Percentiles rank a stretch among this genome's conserved stretches.
Evolutionary conservation across 2,329 filamentous ascomycete species (phyloP).

Genomic region (Colletotrichum spinosum): DNA sequence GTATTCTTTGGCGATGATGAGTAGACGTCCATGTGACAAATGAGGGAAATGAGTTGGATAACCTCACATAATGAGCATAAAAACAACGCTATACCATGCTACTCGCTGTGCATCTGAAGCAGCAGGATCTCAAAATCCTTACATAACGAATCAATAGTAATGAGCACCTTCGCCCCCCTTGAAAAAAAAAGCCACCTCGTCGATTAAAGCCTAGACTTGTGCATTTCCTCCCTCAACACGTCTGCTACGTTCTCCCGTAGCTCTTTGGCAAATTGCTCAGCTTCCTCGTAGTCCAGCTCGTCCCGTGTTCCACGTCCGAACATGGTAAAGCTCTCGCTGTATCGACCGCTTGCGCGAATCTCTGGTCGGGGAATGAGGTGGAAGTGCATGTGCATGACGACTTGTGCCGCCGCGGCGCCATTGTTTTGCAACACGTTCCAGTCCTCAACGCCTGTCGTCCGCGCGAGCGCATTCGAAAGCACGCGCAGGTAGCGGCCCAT

Average conservation of each 20-base stretch:
- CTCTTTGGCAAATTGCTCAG: constrained; percentile 66
- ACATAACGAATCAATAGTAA: constrained; percentile 30
- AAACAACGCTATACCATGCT: constrained; percentile 22
- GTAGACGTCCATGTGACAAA: constrained; percentile 53
- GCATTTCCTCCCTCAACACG: constrained; percentile 49
- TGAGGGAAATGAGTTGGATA: constrained; percentile 9
- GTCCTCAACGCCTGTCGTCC: constrained; percentile 78
- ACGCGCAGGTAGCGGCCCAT: constrained; percentile 77
- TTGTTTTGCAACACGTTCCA: constrained; percentile 99
- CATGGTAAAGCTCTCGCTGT: constrained; percentile 81
- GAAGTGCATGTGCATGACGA: constrained; percentile 94
- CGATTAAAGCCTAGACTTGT: constrained; percentile 53
- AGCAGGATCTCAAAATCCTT: constrained; percentile 19
- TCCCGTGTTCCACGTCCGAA: constrained; percentile 80
- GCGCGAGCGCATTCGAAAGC: constrained; percentile 77
- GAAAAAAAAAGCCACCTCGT: constrained; percentile 4
- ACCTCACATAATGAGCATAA: constrained; percentile 31
- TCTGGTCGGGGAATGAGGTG: constrained; percentile 91
- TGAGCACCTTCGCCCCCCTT: constrained; percentile 2
- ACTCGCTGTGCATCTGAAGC: constrained; percentile 10
- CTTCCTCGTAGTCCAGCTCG: constrained; percentile 83
- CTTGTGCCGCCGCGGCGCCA: constrained; percentile 87
- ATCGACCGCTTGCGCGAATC: constrained; percentile 63
- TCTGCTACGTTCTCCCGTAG: constrained; percentile 63
- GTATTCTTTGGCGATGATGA: constrained; percentile 89